These are phyloP conservation scores for Ceratocystis eucalypticola DNA, from an alignment of 2,329 filamentous ascomycete genomes.

Conservation along the genomic window DNA sequence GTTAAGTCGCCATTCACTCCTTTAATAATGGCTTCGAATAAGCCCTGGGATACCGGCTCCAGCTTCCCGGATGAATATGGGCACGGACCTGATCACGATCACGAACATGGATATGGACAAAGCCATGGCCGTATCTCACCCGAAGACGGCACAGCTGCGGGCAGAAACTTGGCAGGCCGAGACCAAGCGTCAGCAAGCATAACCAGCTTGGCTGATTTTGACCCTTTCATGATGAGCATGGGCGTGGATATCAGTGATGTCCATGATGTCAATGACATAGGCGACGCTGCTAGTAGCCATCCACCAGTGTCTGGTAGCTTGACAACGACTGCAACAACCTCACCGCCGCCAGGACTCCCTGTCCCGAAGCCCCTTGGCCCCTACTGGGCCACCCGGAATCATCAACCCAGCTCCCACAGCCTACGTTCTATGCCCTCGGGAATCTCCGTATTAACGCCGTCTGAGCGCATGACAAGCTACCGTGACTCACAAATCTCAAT, in stretches of 20 bases:
- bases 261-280: neutral
- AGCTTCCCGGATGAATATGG: neutral
- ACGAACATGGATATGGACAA: neutral
- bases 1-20: neutral
- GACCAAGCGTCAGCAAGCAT: neutral
- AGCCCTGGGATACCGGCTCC: neutral
- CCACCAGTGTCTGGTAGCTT: no score
- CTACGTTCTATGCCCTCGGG: neutral
- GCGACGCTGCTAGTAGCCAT: neutral
- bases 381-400: neutral
- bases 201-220: slow-evolving; percentile 1
- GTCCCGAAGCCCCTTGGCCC: neutral
- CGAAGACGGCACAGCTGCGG: neutral
- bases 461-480: neutral
- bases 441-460: slow-evolving; percentile 11
- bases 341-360: neutral
- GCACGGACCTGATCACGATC: neutral
- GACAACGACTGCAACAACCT: neutral
- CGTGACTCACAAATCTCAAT: slow-evolving; percentile 9
- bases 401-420: neutral
- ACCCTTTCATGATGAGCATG: neutral
- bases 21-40: neutral
- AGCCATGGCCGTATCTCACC: neutral
- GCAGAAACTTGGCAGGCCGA: neutral
- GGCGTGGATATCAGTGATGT: neutral